phyloP scores from a whole-genome alignment of 257 asterid species.

The Ballota nigra region DNA sequence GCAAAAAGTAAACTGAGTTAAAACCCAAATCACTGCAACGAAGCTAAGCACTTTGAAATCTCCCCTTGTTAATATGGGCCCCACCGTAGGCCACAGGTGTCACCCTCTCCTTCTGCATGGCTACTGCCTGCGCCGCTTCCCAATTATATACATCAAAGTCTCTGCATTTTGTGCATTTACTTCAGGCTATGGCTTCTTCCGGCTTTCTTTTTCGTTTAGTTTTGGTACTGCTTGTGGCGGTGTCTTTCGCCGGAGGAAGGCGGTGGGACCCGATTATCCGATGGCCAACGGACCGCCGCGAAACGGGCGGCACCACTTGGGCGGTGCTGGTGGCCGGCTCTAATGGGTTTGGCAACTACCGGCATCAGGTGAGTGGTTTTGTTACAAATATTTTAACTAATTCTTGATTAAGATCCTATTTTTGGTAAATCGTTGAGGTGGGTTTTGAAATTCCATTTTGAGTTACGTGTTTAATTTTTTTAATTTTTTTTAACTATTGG shows the following conservation, averaged over 20 bases:
- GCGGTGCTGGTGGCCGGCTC: conserved; percentile 98
- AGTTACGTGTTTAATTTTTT: too few species aligned
- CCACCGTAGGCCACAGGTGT: conserved; percentile 35
- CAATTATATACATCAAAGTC: too few species aligned
- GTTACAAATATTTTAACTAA: background rate
- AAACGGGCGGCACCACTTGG: conserved; percentile 57
- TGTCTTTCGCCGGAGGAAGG: conserved; percentile 24
- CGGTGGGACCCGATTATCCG: conserved; percentile 76
- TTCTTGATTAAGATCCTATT: background rate
- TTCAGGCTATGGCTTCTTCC: conserved; percentile 37
- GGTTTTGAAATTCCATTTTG: too few species aligned
- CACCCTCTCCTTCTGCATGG: too few species aligned
- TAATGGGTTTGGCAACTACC: conserved; percentile 71
- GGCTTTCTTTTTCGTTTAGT: conserved; percentile 11
- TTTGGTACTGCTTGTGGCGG: conserved; percentile 33
- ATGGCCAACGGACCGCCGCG: conserved; percentile 49
- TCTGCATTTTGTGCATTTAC: background rate
- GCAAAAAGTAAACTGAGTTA: too few species aligned
- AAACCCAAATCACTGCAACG: too few species aligned
- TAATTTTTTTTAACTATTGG: too few species aligned
- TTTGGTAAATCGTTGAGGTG: too few species aligned
- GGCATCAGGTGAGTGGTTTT: conserved; percentile 76
- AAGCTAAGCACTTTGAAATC: too few species aligned
- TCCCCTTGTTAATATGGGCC: too few species aligned
- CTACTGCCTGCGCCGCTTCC: conserved; percentile 53